Evolutionary conservation across 495 filamentous ascomycete genomes (phyloP).

Genomic region (Lepraria neglecta): DNA sequence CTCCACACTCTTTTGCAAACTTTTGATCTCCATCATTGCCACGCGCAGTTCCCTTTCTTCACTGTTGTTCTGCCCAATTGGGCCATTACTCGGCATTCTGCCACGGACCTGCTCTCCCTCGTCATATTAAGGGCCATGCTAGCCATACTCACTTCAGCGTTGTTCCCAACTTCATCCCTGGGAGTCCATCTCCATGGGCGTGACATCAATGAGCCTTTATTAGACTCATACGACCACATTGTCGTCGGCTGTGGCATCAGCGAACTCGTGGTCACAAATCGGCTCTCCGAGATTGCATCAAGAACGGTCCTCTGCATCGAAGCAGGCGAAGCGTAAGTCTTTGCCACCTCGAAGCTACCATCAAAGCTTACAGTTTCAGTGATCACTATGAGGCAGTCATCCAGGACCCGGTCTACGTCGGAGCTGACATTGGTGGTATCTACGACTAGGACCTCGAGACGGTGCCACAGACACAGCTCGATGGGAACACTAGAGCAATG

Average conservation of each 20-base stretch:
- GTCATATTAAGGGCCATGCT: constrained; percentile 6
- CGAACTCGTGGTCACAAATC: constrained; percentile 33
- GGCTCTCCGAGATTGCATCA: constrained; percentile 30
- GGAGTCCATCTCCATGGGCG: constrained; percentile 24
- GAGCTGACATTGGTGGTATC: constrained; percentile 29
- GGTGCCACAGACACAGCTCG: constrained; percentile 30
- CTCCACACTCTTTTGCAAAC: background rate
- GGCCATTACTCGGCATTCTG: background rate
- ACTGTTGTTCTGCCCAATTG: background rate
- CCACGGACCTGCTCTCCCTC: background rate
- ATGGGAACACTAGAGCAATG: constrained; percentile 28
- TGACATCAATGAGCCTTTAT: constrained; percentile 26
- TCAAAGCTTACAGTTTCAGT: constrained; percentile 17
- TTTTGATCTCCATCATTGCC: background rate
- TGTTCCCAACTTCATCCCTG: constrained; percentile 1
- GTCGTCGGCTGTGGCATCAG: constrained; percentile 35
- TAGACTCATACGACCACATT: constrained; percentile 30
- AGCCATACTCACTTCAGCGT: constrained; percentile 1
- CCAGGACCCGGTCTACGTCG: constrained; percentile 31
- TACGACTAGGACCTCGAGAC: constrained; percentile 33
- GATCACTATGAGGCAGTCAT: constrained; percentile 31
- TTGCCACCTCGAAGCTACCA: background rate
- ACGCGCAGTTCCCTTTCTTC: background rate
- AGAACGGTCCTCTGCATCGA: constrained; percentile 34
- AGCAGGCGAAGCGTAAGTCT: constrained; percentile 30